Conservation (phyloP, 192 early-diverging fungal genomes). For the Backusella macrospora region DNA sequence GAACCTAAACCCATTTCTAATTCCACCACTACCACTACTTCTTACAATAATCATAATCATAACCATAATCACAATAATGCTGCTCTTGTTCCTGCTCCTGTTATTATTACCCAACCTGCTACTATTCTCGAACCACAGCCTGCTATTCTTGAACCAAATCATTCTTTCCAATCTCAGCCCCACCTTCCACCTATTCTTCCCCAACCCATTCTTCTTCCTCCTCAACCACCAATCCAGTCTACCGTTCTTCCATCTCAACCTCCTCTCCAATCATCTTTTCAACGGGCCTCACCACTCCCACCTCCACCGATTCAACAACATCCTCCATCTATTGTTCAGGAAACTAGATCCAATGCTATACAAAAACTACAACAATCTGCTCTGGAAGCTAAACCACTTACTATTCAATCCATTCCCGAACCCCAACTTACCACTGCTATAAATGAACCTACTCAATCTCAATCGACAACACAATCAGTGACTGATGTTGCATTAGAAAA, state of each 20-base stretch:
- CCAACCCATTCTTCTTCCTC: background rate
- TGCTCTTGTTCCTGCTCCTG: too few relatives aligned
- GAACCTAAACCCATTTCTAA: background rate
- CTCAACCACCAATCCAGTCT: background rate
- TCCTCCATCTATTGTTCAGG: background rate
- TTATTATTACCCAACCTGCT: too few relatives aligned
- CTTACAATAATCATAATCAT: too few relatives aligned
- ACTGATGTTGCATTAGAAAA: background rate
- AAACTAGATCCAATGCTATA: background rate
- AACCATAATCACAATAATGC: too few relatives aligned
- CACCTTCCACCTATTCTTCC: background rate
- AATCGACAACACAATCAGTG: background rate
- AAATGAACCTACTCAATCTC: background rate
- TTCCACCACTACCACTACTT: background rate
- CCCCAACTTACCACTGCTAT: background rate
- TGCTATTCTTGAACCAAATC: background rate
- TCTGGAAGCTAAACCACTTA: background rate
- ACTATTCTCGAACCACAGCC: background rate
- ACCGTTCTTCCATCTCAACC: background rate
- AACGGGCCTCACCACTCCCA: background rate
- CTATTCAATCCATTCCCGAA: background rate
- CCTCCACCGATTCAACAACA: background rate
- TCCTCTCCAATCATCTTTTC: background rate
- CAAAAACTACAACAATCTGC: background rate
- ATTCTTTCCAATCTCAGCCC: constrained; percentile 3